phyloP scores from a whole-genome alignment of 2,329 filamentous ascomycete species.

The Chlorencoelia australis region DNA sequence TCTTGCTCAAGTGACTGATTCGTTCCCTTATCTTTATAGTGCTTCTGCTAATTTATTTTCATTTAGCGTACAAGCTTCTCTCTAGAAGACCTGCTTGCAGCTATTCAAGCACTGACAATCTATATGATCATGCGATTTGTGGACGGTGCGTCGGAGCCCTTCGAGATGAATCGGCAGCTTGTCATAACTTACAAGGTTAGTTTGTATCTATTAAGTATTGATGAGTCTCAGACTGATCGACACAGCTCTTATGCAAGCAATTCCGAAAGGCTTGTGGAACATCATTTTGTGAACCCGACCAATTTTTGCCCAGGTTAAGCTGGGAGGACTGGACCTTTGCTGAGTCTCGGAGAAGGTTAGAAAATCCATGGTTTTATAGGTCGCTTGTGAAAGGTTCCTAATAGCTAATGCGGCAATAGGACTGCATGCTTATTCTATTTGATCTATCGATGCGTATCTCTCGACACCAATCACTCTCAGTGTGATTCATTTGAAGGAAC shows the following conservation, averaged over 20 bases:
- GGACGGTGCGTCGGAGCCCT: constrained; percentile 3
- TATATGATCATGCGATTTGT: constrained; percentile 16
- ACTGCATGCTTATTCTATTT: too few relatives aligned
- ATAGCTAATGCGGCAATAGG: too few relatives aligned
- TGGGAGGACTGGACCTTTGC: constrained; percentile 21
- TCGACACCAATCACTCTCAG: too few relatives aligned
- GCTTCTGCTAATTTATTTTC: not conserved
- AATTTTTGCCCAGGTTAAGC: constrained; percentile 3
- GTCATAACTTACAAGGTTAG: constrained; percentile 2
- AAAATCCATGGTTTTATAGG: too few relatives aligned
- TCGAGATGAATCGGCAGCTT: constrained; percentile 6
- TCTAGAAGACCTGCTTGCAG: constrained; percentile 14
- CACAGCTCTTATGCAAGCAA: not conserved
- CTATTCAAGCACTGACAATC: constrained; percentile 13
- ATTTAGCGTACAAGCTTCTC: not conserved
- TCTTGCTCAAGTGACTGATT: not conserved
- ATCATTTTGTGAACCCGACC: constrained; percentile 3
- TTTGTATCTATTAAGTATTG: too few relatives aligned
- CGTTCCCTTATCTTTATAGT: too few relatives aligned
- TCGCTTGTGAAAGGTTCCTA: too few relatives aligned
- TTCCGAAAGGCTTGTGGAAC: constrained; percentile 2
- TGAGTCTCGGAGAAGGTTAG: constrained; percentile 26
- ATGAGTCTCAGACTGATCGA: not conserved
- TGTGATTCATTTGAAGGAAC: too few relatives aligned
- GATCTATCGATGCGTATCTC: too few relatives aligned